Base-by-base conservation (phyloP, 192 early-diverging fungal genomes). In the Allomyces macrogynus region DNA sequence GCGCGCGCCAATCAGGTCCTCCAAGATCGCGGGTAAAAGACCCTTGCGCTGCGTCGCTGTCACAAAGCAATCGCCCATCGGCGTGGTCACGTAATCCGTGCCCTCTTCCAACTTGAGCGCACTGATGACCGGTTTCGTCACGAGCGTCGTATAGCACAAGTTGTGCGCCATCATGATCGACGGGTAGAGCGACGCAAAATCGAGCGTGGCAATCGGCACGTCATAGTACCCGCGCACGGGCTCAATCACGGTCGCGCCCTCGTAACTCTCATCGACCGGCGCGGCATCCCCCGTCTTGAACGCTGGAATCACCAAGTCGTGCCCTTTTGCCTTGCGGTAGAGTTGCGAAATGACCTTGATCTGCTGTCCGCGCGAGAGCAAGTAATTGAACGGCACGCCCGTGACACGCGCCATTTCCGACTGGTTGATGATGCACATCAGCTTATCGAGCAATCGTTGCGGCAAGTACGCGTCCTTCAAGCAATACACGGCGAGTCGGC, bases 151-250 rank as follows among this genome's bases (percentile, higher is more conserved):
- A 73, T 99, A 99, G 74, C 95, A 99, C 24, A 99, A 80, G 69
- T 99, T 99, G 76, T 95, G 95, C 24, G 91, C 93, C 86, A 95
- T 95, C 91, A 99, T 99, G 67, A 99, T 99, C 10, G 92, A 94
- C 20, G 95, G 95, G 72, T 98, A 98, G 69, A 98, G 81, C 4
- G 93, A 96, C 0, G 87, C 90, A 72, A 99, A 99, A 84, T 99
- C 95, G 32, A 99, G 84, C 1, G 93, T 97, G 10, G 95, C 90
- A 74, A 99, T 95, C 3, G 92, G 93, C n/a, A 84, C 72, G 69
- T 93, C 87, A 69, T 97, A 97, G 66, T 87, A 99, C 10, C 93
- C 95, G 67, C 84, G 89, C 64, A 81, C 76, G 27, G 95, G 92
- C 61, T 99, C 95, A 73, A 99, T 90, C 57, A 99, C 93, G 11